Percentiles rank a stretch among this genome's conserved stretches.
Conservation (phyloP, 2,329 filamentous ascomycete genomes). For the Incumbomyces delicatus region DNA sequence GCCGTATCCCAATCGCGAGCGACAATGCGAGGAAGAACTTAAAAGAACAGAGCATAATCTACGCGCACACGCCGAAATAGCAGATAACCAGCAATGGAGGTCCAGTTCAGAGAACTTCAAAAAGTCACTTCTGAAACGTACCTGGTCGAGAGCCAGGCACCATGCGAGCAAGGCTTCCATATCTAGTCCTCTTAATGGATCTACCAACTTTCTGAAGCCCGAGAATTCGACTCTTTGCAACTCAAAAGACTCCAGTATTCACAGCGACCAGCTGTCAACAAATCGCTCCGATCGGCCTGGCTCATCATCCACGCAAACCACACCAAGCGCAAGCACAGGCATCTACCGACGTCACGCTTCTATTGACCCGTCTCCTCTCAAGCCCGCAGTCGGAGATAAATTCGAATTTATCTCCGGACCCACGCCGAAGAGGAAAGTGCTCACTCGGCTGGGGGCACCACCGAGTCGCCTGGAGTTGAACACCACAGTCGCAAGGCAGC, state of each 20-base stretch:
- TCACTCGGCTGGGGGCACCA: background rate
- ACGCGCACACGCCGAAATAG: too few relatives aligned
- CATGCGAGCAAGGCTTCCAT: background rate
- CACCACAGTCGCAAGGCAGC: background rate
- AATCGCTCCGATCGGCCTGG: too few relatives aligned
- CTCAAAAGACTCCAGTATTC: too few relatives aligned
- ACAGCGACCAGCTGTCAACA: too few relatives aligned
- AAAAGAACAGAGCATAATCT: too few relatives aligned
- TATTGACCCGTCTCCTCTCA: background rate
- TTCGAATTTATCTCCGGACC: slow-evolving; percentile 1
- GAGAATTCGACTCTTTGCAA: too few relatives aligned
- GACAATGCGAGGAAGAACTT: too few relatives aligned
- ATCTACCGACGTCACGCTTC: background rate
- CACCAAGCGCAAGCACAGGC: background rate
- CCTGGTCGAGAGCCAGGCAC: background rate
- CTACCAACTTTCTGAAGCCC: too few relatives aligned
- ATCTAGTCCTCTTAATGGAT: background rate
- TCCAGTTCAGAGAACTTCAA: background rate
- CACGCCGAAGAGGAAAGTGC: background rate
- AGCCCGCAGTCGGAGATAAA: background rate
- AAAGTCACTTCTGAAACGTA: background rate
- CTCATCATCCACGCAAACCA: background rate
- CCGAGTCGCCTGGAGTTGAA: background rate
- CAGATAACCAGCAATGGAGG: too few relatives aligned
- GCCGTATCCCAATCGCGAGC: too few relatives aligned